phyloP scores from a whole-genome alignment of 208 protist species.

The Leishmania lainsoni region DNA sequence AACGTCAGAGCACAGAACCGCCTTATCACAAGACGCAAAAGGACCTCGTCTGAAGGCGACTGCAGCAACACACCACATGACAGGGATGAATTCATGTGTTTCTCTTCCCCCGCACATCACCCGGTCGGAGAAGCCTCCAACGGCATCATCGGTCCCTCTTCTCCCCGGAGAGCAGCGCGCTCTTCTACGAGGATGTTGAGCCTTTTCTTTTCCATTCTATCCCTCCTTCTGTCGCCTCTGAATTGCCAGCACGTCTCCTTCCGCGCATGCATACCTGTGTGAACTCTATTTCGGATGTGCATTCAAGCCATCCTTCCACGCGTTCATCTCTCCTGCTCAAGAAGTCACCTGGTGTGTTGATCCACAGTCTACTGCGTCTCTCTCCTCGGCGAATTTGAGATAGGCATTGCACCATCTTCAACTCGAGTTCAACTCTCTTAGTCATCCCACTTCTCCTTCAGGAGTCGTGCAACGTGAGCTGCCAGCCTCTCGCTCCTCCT shows the following conservation, averaged over 20 bases:
- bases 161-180: neutral
- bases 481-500: no score
- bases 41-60: neutral
- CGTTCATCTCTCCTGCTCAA: no score
- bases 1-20: neutral
- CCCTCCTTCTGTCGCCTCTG: neutral
- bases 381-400: no score
- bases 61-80: neutral
- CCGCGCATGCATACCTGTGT: neutral
- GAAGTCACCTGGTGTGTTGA: no score
- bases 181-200: neutral
- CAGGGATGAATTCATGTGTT: neutral
- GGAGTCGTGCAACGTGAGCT: no score
- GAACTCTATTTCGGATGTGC: no score
- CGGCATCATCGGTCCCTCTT: neutral
- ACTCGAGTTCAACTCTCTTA: no score
- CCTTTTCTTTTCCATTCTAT: neutral
- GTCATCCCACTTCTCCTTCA: no score
- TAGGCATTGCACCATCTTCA: no score
- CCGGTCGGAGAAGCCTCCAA: neutral
- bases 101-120: neutral
- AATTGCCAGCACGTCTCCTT: neutral
- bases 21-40: neutral
- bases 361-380: no score
- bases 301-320: neutral